Base-by-base conservation (phyloP, 2,329 filamentous ascomycete species). In the Emydomyces testavorans region DNA sequence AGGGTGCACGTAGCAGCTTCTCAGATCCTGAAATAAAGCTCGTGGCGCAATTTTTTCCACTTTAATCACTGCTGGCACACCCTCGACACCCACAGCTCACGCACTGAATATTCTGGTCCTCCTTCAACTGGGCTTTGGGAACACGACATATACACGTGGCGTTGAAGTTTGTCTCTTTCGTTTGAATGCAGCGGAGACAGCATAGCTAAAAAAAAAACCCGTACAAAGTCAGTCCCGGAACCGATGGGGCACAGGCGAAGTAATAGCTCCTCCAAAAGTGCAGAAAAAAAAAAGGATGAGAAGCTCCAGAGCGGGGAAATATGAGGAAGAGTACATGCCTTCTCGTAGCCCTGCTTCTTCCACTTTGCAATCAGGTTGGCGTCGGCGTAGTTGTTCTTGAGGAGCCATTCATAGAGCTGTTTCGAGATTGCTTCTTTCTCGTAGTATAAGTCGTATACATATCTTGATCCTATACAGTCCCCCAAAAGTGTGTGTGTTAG, bases 271-370 rank as follows among this genome's bases (percentile, higher is more conserved):
- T n/a, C n/a, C n/a, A n/a, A n/a, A n/a, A n/a, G n/a, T n/a, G n/a
- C n/a, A n/a, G n/a, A n/a, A n/a, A n/a, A n/a, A n/a, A n/a, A n/a
- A n/a, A n/a, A n/a, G n/a, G n/a, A n/a, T n/a, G n/a, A n/a, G n/a
- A n/a, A n/a, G 23, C n/a, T 13, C 3, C 10, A 6, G 13, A 40
- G 13, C 1, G 18, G 15, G 21, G 24, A 40, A 15, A 7, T 13
- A 42, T 3, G 35, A 21, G 21, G n/a, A 18, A 13, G 36, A 8
- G n/a, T n/a, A 15, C 1, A 47, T 65, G 86, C 85, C 80, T 96
- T 95, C 68, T 98, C 92, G 61, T 98, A 98, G 13, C 92, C 92
- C 61, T 93, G 85, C 72, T 98, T 98, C 79, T 98, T 98, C 92
- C 92, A 98, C 71, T 98, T 98, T 11, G 92, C 92, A 62, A 98